These are phyloP conservation scores for Dactylorhiza incarnata DNA, from an alignment of 106 monocot species.

Conservation along the genomic window DNA sequence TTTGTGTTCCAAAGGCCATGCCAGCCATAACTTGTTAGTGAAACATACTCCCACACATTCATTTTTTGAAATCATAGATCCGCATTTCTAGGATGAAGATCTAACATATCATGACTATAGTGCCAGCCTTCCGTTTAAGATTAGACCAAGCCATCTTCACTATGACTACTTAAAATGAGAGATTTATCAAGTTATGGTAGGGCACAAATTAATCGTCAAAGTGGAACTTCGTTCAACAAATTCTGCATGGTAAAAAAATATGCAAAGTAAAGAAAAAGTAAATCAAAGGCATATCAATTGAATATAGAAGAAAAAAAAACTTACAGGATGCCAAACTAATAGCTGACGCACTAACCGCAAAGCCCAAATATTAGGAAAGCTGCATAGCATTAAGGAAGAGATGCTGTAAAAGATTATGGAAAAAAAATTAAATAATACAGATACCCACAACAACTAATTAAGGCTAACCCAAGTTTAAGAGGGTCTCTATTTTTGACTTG, in stretches of 20 bases:
- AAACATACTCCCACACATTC: no score
- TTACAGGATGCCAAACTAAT: conserved; percentile 88
- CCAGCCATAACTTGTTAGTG: no score
- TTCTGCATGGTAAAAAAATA: neutral
- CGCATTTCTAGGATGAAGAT: no score
- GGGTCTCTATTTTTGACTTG: conserved; percentile 82
- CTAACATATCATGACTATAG: no score
- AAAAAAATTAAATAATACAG: neutral
- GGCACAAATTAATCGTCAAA: neutral
- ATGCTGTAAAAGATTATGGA: neutral
- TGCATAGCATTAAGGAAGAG: conserved; percentile 22
- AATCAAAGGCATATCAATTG: neutral
- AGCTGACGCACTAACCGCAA: conserved; percentile 71
- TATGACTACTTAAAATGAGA: neutral
- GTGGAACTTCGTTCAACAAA: neutral
- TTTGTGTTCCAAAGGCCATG: no score
- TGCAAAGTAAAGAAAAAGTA: neutral
- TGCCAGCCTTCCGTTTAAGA: no score
- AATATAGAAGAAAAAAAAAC: neutral
- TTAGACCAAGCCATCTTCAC: neutral
- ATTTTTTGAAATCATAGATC: no score
- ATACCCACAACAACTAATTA: neutral
- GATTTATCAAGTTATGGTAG: neutral
- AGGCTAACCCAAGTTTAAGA: conserved; percentile 69
- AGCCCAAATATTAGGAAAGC: conserved; percentile 87